Evolutionary conservation across 257 asterid genomes (phyloP).

Genomic region (Solanum lignicaule): DNA sequence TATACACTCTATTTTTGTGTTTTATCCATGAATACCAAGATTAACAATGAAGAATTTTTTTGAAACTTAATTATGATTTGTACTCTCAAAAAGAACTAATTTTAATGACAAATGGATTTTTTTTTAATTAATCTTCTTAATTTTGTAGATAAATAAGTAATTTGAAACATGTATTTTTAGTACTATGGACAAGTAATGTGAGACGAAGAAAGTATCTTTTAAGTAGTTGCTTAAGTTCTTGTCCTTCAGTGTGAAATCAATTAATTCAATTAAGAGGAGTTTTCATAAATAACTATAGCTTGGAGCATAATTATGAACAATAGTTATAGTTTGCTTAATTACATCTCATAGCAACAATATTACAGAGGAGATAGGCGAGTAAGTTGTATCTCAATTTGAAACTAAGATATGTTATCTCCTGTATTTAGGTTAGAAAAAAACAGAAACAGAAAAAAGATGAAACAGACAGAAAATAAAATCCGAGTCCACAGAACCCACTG

Average conservation of each 20-base stretch:
- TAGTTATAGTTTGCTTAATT: background rate
- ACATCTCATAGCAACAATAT: background rate
- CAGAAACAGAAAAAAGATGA: too few relatives aligned
- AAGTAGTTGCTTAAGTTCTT: background rate
- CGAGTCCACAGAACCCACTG: too few relatives aligned
- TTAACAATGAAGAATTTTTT: background rate
- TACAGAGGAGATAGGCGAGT: background rate
- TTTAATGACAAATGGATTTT: background rate
- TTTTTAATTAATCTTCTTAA: background rate
- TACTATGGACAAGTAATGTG: background rate
- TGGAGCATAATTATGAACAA: background rate
- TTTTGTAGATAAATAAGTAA: too few relatives aligned
- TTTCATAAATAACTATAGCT: background rate
- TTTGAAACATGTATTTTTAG: too few relatives aligned
- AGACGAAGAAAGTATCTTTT: background rate
- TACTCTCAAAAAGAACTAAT: background rate
- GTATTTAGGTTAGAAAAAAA: too few relatives aligned
- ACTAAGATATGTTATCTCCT: background rate
- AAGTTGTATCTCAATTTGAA: background rate
- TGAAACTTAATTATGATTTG: background rate
- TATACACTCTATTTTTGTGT: background rate
- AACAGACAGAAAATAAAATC: too few relatives aligned
- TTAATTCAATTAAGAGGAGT: background rate
- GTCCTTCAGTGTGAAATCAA: background rate
- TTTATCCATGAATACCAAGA: background rate